A percentile compares a stretch with the other conserved stretches of the same genome.
These are phyloP conservation scores for Lavandula angustifolia DNA, from an alignment of 257 asterid genomes.

Conservation along the genomic window DNA sequence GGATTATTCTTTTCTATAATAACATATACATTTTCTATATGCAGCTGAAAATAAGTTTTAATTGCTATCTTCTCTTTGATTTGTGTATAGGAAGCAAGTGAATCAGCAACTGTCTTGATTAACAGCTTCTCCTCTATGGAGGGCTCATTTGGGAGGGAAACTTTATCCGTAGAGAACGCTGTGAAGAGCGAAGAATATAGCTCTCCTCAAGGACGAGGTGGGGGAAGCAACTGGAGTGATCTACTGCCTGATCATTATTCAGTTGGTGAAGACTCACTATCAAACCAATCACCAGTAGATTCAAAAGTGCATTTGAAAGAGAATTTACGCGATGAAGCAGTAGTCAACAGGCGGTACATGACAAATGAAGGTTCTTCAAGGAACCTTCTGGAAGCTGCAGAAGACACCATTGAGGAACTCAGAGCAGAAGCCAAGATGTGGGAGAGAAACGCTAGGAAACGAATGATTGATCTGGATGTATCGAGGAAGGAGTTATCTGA, in stretches of 20 bases:
- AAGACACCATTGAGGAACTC: slow-evolving; percentile 69
- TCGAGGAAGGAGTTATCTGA: slow-evolving; percentile 57
- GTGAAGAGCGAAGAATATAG: slow-evolving; percentile 37
- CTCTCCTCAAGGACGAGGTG: slow-evolving; percentile 35
- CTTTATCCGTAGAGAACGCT: slow-evolving; percentile 27
- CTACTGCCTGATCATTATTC: slow-evolving; percentile 41
- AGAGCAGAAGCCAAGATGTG: slow-evolving; percentile 93
- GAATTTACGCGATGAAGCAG: slow-evolving; percentile 40
- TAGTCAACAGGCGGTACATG: slow-evolving; percentile 37
- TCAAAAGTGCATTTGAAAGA: slow-evolving; percentile 39
- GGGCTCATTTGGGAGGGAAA: slow-evolving; percentile 37
- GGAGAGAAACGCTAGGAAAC: slow-evolving; percentile 90
- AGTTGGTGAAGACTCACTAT: slow-evolving; percentile 40
- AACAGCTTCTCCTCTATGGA: slow-evolving; percentile 38
- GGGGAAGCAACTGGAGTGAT: slow-evolving; percentile 37
- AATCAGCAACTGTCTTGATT: slow-evolving; percentile 42
- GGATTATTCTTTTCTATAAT: background rate
- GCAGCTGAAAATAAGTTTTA: background rate
- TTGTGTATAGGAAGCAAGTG: slow-evolving; percentile 55
- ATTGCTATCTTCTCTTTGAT: background rate
- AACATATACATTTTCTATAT: background rate
- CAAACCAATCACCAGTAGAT: slow-evolving; percentile 44
- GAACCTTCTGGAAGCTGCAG: slow-evolving; percentile 68
- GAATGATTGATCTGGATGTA: slow-evolving; percentile 72
- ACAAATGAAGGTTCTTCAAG: slow-evolving; percentile 45